A percentile compares a stretch with the other conserved stretches of the same genome.
Evolutionary conservation across 1,284 basidiomycete species (phyloP).

Genomic region (Melampsora americana): DNA sequence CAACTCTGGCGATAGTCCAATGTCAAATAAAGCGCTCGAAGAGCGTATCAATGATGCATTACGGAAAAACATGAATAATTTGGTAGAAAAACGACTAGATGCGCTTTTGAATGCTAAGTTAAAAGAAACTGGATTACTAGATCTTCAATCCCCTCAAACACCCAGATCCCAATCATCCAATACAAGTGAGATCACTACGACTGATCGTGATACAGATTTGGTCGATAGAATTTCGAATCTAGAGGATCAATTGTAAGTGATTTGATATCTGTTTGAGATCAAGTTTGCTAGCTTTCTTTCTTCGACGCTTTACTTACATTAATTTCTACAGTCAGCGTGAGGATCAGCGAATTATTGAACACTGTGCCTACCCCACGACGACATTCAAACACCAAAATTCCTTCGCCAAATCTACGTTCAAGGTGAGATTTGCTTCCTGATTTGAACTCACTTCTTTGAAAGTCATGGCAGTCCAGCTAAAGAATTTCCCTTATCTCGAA

Average conservation of each 20-base stretch:
- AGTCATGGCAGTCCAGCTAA: too few species aligned
- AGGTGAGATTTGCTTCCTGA: too few species aligned
- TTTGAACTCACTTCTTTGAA: too few species aligned
- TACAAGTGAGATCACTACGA: neutral
- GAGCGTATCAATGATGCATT: constrained; percentile 18
- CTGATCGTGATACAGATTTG: neutral
- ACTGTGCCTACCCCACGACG: neutral
- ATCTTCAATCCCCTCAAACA: neutral
- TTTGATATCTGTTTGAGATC: neutral
- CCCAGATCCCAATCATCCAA: neutral
- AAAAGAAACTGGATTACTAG: constrained; percentile 1
- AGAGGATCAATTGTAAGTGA: constrained; percentile 40
- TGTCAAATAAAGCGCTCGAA: neutral
- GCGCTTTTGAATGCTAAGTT: constrained; percentile 27
- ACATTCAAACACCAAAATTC: too few species aligned
- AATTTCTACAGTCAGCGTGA: constrained; percentile 22
- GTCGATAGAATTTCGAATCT: constrained; percentile 6
- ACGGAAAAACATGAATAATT: constrained; percentile 2
- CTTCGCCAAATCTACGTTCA: too few species aligned
- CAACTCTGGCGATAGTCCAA: too few species aligned
- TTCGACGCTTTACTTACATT: neutral
- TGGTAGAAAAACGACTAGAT: constrained; percentile 27
- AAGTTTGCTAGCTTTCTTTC: neutral
- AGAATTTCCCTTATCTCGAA: too few species aligned
- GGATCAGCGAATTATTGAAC: constrained; percentile 29